These are phyloP conservation scores for Kwoniella heveanensis DNA, from an alignment of 768 basidiomycete species.

Conservation along the genomic window DNA sequence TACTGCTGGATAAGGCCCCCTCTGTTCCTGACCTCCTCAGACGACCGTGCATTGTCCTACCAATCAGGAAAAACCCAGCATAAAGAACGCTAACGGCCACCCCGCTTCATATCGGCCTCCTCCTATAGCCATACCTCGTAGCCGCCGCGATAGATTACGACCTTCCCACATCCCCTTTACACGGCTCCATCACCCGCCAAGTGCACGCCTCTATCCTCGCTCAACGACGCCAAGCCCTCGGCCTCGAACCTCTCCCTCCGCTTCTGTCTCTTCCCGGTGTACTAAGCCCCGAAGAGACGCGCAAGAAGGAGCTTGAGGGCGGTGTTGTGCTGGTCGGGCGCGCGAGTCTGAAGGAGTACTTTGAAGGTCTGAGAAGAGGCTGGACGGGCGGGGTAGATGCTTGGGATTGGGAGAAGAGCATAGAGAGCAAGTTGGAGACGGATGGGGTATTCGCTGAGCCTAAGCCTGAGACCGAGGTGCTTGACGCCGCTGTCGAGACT, in stretches of 20 bases:
- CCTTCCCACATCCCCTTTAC: constrained; percentile 73
- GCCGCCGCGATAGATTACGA: constrained; percentile 94
- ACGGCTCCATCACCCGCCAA: constrained; percentile 79
- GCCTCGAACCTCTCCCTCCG: constrained; percentile 59
- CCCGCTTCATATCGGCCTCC: too few species aligned
- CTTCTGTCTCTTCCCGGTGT: constrained; percentile 48
- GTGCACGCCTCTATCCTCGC: constrained; percentile 71
- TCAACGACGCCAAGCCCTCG: constrained; percentile 66
- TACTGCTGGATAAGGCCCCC: too few species aligned
- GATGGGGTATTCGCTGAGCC: constrained; percentile 73
- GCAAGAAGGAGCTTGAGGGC: constrained; percentile 70
- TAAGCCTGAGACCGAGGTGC: constrained; percentile 21
- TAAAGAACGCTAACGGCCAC: too few species aligned
- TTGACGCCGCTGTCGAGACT: constrained; percentile 14
- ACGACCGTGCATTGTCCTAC: too few species aligned
- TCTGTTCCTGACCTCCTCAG: too few species aligned
- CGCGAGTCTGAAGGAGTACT: constrained; percentile 90
- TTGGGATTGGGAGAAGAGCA: constrained; percentile 58
- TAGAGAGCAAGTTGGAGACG: constrained; percentile 66
- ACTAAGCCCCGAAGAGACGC: constrained; percentile 63
- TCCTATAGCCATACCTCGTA: constrained; percentile 78
- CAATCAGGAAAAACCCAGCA: too few species aligned
- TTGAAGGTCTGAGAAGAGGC: constrained; percentile 80
- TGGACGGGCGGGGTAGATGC: constrained; percentile 75
- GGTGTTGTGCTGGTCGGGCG: constrained; percentile 85